phyloP scores from a whole-genome alignment of 1,139 yeast genomes.

The Saccharomyces hybrid region DNA sequence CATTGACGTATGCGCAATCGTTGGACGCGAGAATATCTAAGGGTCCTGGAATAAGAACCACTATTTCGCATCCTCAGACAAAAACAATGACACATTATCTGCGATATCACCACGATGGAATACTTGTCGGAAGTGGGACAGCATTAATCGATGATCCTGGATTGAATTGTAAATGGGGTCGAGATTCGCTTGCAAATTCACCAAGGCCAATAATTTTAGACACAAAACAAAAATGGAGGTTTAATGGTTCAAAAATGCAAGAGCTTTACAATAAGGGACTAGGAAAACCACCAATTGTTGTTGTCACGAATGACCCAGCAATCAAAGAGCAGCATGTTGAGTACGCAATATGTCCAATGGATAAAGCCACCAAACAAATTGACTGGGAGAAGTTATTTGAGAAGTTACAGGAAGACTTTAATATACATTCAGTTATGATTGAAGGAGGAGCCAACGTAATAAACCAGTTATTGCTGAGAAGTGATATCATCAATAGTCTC shows the following conservation, averaged over 20 bases:
- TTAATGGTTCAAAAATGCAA: constrained; percentile 44
- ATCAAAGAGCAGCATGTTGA: constrained; percentile 30
- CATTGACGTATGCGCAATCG: constrained; percentile 88
- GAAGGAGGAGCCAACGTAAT: constrained; percentile 91
- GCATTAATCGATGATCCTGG: constrained; percentile 84
- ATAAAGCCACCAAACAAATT: constrained; percentile 29
- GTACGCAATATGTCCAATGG: constrained; percentile 25
- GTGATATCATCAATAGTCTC: constrained; percentile 47
- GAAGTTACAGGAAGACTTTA: constrained; percentile 34
- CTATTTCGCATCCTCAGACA: constrained; percentile 76
- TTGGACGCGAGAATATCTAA: constrained; percentile 79
- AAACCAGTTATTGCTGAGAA: constrained; percentile 44
- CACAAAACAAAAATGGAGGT: constrained; percentile 53
- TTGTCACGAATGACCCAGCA: constrained; percentile 35
- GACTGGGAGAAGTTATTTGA: constrained; percentile 49
- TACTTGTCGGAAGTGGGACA: constrained; percentile 76
- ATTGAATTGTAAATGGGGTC: constrained; percentile 55
- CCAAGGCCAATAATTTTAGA: constrained; percentile 75
- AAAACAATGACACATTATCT: constrained; percentile 92
- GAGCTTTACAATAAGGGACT: constrained; percentile 35
- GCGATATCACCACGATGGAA: constrained; percentile 72
- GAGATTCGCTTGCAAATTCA: constrained; percentile 20
- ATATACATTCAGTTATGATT: constrained; percentile 67
- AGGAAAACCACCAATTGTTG: constrained; percentile 59
- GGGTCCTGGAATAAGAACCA: constrained; percentile 65